Conservation (phyloP, 768 basidiomycete species). For the Trametes coccinea region DNA sequence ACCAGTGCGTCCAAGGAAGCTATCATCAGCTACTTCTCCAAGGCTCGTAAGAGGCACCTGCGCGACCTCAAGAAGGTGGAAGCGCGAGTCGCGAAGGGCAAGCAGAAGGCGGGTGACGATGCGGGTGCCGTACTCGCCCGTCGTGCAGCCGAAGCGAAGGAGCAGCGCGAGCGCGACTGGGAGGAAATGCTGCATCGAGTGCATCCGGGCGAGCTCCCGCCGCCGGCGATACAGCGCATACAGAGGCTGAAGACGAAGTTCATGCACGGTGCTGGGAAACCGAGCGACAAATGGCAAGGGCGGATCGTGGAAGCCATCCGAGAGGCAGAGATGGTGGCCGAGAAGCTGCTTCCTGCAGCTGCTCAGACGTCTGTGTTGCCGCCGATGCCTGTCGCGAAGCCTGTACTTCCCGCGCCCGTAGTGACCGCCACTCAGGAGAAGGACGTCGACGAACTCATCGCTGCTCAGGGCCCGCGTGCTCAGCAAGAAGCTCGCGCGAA, state of each 20-base stretch:
- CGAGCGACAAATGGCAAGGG: slow-evolving; percentile 60
- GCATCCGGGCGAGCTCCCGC: slow-evolving; percentile 53
- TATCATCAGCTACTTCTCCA: slow-evolving; percentile 47
- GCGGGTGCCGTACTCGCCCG: slow-evolving; percentile 54
- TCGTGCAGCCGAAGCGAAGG: slow-evolving; percentile 64
- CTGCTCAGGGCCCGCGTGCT: slow-evolving; percentile 50
- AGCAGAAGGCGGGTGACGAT: slow-evolving; percentile 11
- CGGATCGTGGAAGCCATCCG: slow-evolving; percentile 57
- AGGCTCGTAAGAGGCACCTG: slow-evolving; percentile 40
- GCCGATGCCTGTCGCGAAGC: slow-evolving; percentile 10
- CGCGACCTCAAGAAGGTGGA: slow-evolving; percentile 45
- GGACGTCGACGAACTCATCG: slow-evolving; percentile 51
- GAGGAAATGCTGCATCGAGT: slow-evolving; percentile 52
- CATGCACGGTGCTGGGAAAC: slow-evolving; percentile 53
- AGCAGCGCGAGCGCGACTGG: slow-evolving; percentile 68
- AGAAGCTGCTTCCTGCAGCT: slow-evolving; percentile 43
- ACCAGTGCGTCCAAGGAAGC: slow-evolving; percentile 55
- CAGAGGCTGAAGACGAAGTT: slow-evolving; percentile 57
- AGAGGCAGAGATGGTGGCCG: slow-evolving; percentile 53
- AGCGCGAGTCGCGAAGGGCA: slow-evolving; percentile 28
- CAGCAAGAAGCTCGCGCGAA: slow-evolving; percentile 24
- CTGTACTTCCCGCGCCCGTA: slow-evolving; percentile 40
- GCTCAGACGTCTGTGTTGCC: slow-evolving; percentile 25
- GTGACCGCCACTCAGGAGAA: slow-evolving; percentile 48
- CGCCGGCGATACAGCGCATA: slow-evolving; percentile 51